Conservation (phyloP, 2,329 filamentous ascomycete species). For the Stachybotrys echinatus region DNA sequence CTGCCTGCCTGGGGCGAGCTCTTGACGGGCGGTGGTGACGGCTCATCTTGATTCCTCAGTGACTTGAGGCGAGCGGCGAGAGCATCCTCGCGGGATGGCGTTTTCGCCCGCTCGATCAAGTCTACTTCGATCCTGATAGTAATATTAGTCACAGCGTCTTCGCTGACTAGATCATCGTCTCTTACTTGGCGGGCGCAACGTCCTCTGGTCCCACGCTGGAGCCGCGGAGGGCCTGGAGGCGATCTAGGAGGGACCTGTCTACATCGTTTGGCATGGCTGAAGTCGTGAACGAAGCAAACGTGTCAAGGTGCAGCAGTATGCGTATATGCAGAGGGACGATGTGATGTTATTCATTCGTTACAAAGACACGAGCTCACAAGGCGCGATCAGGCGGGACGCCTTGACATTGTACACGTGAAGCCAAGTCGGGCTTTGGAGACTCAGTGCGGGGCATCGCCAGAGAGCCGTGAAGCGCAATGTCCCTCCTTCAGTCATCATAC, state of each 20-base stretch:
- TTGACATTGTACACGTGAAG: not conserved
- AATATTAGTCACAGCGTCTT: conserved; percentile 2
- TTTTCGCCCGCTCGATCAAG: conserved; percentile 35
- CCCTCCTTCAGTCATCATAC: no score
- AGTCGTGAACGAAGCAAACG: no score
- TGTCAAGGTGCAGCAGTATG: no score
- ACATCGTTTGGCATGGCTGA: conserved; percentile 25
- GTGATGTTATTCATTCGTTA: not conserved
- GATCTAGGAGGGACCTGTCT: conserved; percentile 45
- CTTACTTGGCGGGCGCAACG: conserved; percentile 19
- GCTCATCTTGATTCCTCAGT: conserved; percentile 35
- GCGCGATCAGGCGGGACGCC: not conserved
- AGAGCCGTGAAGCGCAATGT: not conserved
- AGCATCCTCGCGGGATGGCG: conserved; percentile 42
- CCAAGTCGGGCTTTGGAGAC: no score
- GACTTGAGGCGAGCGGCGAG: conserved; percentile 47
- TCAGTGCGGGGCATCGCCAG: not conserved
- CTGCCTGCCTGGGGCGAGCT: not conserved
- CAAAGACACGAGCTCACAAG: no score
- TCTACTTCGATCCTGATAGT: conserved; percentile 22
- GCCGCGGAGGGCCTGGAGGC: conserved; percentile 46
- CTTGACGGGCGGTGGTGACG: conserved; percentile 12
- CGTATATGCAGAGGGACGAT: no score
- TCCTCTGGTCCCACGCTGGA: conserved; percentile 26
- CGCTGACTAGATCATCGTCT: not conserved